phyloP scores from a whole-genome alignment of 2,329 filamentous ascomycete species.

The Passalora sequoiae region DNA sequence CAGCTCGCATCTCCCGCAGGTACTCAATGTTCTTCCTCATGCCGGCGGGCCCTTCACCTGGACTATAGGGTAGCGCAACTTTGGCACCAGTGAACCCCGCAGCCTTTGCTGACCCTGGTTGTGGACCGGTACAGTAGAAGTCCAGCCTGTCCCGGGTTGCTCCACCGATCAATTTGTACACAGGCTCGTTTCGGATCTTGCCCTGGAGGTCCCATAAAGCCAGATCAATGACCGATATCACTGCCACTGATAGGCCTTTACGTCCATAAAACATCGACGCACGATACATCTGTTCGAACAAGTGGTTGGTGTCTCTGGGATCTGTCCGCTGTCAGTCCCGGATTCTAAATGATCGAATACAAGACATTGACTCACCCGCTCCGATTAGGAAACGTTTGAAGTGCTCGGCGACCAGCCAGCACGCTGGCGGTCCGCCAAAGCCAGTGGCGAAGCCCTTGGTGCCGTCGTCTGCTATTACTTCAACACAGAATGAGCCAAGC shows the following conservation, averaged over 20 bases:
- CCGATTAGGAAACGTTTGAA: slow-evolving; percentile 89
- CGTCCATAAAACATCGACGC: slow-evolving; percentile 94
- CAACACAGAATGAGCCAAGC: slow-evolving; percentile 82
- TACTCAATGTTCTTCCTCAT: slow-evolving; percentile 87
- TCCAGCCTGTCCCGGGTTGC: slow-evolving; percentile 76
- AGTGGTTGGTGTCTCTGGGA: slow-evolving; percentile 80
- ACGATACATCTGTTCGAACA: slow-evolving; percentile 96
- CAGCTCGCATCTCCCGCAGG: slow-evolving; percentile 74
- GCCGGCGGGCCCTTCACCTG: slow-evolving; percentile 77
- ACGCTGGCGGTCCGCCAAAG: slow-evolving; percentile 87
- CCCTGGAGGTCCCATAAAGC: slow-evolving; percentile 89
- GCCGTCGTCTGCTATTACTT: slow-evolving; percentile 82
- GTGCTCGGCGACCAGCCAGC: slow-evolving; percentile 90
- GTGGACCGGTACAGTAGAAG: slow-evolving; percentile 93
- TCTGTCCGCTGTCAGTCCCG: slow-evolving; percentile 48
- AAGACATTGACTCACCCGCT: slow-evolving; percentile 46
- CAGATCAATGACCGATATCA: slow-evolving; percentile 91
- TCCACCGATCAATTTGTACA: slow-evolving; percentile 90
- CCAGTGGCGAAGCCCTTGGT: slow-evolving; percentile 93
- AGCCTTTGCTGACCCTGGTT: slow-evolving; percentile 69
- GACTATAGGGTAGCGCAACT: slow-evolving; percentile 82
- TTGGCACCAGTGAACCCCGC: slow-evolving; percentile 92
- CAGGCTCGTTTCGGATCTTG: slow-evolving; percentile 85
- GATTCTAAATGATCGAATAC: neutral
- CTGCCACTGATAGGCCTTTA: slow-evolving; percentile 82